A percentile compares a stretch with the other conserved stretches of the same genome.
Conservation (phyloP, 2,329 filamentous ascomycete genomes). For the Aureobasidium sp. region DNA sequence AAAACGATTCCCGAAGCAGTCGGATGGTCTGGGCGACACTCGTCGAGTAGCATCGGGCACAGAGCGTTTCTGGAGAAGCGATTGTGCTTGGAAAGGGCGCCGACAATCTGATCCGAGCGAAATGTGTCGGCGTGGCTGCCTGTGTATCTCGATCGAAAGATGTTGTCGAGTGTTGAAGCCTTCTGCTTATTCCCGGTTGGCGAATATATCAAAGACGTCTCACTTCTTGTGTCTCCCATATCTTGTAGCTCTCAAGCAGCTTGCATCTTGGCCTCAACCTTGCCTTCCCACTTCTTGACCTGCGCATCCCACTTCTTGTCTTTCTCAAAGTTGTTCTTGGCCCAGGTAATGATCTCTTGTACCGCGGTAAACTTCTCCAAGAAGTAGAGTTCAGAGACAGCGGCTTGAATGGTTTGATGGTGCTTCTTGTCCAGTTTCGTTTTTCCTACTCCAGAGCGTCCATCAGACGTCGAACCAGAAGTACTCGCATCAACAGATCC, state of each 20-base stretch:
- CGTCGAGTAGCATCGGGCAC: too few species aligned
- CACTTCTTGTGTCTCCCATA: not conserved
- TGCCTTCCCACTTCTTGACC: conserved; percentile 15
- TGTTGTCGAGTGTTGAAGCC: not conserved
- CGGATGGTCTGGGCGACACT: too few species aligned
- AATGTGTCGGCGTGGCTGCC: not conserved
- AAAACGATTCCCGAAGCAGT: too few species aligned
- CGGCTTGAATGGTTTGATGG: conserved; percentile 39
- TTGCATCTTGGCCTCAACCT: conserved; percentile 19
- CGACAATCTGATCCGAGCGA: not conserved
- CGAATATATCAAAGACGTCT: too few species aligned
- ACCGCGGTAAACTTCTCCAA: conserved; percentile 50
- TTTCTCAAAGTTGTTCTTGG: conserved; percentile 21
- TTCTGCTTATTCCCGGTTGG: too few species aligned
- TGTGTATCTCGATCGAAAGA: not conserved
- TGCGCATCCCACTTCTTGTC: conserved; percentile 18
- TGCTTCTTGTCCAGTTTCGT: conserved; percentile 26
- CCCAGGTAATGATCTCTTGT: conserved; percentile 22
- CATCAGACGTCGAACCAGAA: not conserved
- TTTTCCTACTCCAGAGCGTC: not conserved
- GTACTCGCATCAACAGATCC: not conserved
- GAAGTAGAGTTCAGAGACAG: conserved; percentile 53
- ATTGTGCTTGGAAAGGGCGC: not conserved
- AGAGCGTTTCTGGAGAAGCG: not conserved
- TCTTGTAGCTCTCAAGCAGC: not conserved